Conservation (phyloP, 78 protist genomes). For the slime mould (Dictyostelium discoideum) region DNA sequence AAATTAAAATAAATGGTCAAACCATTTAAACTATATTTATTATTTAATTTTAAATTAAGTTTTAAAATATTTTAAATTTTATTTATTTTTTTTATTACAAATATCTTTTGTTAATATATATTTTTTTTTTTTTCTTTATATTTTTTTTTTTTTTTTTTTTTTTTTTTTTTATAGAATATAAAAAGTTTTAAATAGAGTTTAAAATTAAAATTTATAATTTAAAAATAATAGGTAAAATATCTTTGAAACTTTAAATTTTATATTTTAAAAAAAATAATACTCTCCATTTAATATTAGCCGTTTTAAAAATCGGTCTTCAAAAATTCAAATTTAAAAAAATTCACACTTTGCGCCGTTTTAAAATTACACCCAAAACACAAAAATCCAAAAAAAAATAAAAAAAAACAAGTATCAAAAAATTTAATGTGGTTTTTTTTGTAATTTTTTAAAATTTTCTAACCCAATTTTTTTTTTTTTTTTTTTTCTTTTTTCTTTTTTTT, state of each 20-base stretch:
- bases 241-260: too few relatives aligned
- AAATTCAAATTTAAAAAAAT: too few relatives aligned
- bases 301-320: not conserved
- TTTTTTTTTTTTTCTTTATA: too few relatives aligned
- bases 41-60: too few relatives aligned
- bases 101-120: too few relatives aligned
- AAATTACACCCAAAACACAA: not conserved
- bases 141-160: too few relatives aligned
- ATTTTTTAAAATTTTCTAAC: not conserved
- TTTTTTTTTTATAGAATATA: too few relatives aligned
- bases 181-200: too few relatives aligned
- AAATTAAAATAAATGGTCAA: not conserved
- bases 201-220: not conserved
- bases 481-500: not conserved
- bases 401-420: not conserved
- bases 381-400: not conserved
- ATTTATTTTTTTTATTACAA: too few relatives aligned
- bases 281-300: not conserved
- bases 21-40: too few relatives aligned
- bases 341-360: not conserved
- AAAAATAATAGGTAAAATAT: not conserved
- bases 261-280: too few relatives aligned
- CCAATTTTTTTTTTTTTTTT: not conserved
- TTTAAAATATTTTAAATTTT: too few relatives aligned
- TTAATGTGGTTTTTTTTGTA: not conserved